These are phyloP conservation scores for Yamadazyma atmosphaerica DNA, from an alignment of 1,139 yeast genomes.

Conservation along the genomic window DNA sequence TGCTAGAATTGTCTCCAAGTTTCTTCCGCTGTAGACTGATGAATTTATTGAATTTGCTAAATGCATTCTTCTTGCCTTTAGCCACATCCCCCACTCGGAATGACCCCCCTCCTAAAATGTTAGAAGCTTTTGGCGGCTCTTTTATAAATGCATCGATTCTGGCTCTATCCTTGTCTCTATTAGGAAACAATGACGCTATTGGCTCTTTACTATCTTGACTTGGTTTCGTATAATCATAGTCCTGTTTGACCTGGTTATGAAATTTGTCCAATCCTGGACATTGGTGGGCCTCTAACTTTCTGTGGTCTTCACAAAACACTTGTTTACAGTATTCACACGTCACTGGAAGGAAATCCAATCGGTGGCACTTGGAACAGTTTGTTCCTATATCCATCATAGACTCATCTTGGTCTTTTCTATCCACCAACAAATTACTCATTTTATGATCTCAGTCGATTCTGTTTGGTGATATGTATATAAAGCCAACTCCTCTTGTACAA, in stretches of 20 bases:
- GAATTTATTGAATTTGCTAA: constrained; percentile 48
- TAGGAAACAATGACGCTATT: constrained; percentile 55
- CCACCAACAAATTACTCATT: constrained; percentile 9
- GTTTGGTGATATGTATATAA: too few species aligned
- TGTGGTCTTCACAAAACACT: constrained; percentile 61
- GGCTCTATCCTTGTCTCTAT: constrained; percentile 41
- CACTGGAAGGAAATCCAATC: constrained; percentile 70
- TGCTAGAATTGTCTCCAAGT: constrained; percentile 10
- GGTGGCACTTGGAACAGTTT: constrained; percentile 63
- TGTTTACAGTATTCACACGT: constrained; percentile 56
- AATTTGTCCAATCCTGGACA: constrained; percentile 32
- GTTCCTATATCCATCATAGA: constrained; percentile 69
- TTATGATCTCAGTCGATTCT: too few species aligned
- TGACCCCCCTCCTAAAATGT: constrained; percentile 22
- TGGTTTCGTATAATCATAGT: constrained; percentile 9
- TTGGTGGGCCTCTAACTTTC: constrained; percentile 47
- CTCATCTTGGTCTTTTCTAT: constrained; percentile 24
- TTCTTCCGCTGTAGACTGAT: constrained; percentile 32
- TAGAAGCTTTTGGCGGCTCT: constrained; percentile 26
- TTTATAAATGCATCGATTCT: constrained; percentile 38
- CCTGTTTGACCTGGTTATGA: constrained; percentile 11
- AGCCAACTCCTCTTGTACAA: too few species aligned
- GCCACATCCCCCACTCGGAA: constrained; percentile 34
- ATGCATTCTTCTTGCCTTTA: constrained; percentile 32
- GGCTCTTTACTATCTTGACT: constrained; percentile 20